Conservation (phyloP, 495 filamentous ascomycete species). For the Bacidia rubella region DNA sequence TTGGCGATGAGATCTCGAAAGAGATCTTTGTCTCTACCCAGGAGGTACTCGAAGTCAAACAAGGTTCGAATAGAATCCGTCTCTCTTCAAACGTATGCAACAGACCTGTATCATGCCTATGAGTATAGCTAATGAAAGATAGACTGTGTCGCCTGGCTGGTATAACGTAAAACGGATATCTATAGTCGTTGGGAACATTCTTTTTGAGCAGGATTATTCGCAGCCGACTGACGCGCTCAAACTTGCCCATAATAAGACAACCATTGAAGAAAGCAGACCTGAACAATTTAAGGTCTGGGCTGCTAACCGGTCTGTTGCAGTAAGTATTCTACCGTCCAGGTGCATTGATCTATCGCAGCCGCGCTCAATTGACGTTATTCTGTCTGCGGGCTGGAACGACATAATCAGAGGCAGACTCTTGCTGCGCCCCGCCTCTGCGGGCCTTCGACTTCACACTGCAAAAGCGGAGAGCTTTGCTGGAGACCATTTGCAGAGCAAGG, state of each 20-base stretch:
- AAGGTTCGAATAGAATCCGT: slow-evolving; percentile 37
- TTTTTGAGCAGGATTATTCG: slow-evolving; percentile 32
- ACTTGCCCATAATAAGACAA: background rate
- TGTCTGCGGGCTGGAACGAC: slow-evolving; percentile 65
- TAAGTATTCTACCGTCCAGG: slow-evolving; percentile 26
- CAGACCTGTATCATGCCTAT: no score
- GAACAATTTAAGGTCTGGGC: slow-evolving; percentile 14
- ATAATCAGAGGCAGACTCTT: slow-evolving; percentile 55
- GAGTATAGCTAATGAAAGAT: slow-evolving; percentile 2
- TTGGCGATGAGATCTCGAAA: slow-evolving; percentile 31
- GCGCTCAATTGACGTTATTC: slow-evolving; percentile 58
- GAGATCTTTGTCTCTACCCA: slow-evolving; percentile 53
- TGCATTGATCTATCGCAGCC: slow-evolving; percentile 64
- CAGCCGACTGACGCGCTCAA: background rate
- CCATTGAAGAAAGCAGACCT: background rate
- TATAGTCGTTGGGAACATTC: slow-evolving; percentile 52
- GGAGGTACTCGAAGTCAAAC: slow-evolving; percentile 30
- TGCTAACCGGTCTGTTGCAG: slow-evolving; percentile 5
- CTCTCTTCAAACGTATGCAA: no score
- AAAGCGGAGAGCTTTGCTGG: slow-evolving; percentile 48
- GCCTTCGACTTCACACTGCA: slow-evolving; percentile 66
- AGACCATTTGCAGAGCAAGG: slow-evolving; percentile 38
- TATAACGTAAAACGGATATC: slow-evolving; percentile 65
- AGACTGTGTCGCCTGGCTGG: slow-evolving; percentile 56
- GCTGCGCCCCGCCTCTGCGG: slow-evolving; percentile 71